phyloP scores from a whole-genome alignment of 2,329 filamentous ascomycete genomes.

The Conoideocrella luteorostrata region DNA sequence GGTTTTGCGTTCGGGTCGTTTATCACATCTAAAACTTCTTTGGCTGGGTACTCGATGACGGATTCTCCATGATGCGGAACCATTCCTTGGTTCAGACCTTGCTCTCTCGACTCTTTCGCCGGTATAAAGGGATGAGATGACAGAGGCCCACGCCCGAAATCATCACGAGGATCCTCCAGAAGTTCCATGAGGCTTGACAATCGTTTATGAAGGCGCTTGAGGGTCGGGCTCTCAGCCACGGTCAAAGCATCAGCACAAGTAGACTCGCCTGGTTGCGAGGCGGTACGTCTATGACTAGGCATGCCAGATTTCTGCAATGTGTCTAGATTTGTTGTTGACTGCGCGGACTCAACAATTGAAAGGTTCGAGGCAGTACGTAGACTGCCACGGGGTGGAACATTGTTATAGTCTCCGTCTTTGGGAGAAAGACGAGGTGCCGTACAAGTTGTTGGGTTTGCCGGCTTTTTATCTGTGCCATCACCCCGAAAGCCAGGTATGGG shows the following conservation, averaged over 20 bases:
- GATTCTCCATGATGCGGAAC: neutral
- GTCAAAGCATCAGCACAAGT: neutral
- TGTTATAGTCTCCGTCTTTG: neutral
- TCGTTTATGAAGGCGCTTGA: neutral
- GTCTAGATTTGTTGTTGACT: neutral
- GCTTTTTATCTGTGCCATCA: slow-evolving; percentile 1
- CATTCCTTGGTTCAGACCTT: neutral
- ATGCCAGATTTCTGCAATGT: neutral
- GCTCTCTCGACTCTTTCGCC: neutral
- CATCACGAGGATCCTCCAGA: neutral
- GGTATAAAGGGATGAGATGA: neutral
- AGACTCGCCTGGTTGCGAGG: neutral
- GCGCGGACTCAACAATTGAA: neutral
- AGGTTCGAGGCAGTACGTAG: neutral
- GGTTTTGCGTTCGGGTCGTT: slow-evolving; percentile 39
- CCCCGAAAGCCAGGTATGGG: slow-evolving; percentile 37
- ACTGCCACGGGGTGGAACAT: neutral
- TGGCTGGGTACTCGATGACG: slow-evolving; percentile 19
- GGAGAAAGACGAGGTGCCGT: too few species aligned
- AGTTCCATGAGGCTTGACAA: slow-evolving; percentile 2
- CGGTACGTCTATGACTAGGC: neutral
- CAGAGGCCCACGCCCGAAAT: neutral
- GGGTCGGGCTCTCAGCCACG: neutral
- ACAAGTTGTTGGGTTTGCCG: neutral
- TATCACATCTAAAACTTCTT: slow-evolving; percentile 32